A percentile compares a stretch with the other conserved stretches of the same genome.
Conservation (phyloP, 2,329 filamentous ascomycete species). For the Arthroderma sp. region DNA sequence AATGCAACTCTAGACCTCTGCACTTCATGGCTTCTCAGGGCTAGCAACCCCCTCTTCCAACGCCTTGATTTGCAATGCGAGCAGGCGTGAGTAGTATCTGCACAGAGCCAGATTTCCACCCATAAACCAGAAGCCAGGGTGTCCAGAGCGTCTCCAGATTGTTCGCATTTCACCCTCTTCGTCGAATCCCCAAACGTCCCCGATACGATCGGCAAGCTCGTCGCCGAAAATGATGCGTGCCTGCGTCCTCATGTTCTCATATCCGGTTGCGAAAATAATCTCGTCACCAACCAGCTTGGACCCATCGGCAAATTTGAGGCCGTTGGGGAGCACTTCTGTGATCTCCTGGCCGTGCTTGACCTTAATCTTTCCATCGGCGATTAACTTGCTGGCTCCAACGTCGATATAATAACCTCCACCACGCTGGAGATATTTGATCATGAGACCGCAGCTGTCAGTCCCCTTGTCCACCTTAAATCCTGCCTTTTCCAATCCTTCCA, state of each 20-base stretch:
- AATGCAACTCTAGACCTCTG: too few relatives aligned
- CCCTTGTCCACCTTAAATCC: constrained; percentile 33
- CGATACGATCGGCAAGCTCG: constrained; percentile 44
- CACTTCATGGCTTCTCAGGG: too few relatives aligned
- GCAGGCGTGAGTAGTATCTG: constrained; percentile 44
- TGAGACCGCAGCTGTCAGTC: constrained; percentile 17
- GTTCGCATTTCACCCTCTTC: constrained; percentile 41
- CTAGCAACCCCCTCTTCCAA: constrained; percentile 22
- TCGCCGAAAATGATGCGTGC: constrained; percentile 49
- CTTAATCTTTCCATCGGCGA: constrained; percentile 47
- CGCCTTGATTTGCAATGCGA: constrained; percentile 40
- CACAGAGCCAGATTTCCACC: constrained; percentile 52
- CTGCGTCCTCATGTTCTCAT: constrained; percentile 54
- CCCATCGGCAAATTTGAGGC: constrained; percentile 44
- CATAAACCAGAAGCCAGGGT: constrained; percentile 54
- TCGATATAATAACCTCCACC: constrained; percentile 49
- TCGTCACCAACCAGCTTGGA: constrained; percentile 47
- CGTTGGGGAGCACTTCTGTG: constrained; percentile 20
- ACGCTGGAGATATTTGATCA: constrained; percentile 32
- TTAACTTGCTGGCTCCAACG: constrained; percentile 40
- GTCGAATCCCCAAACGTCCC: constrained; percentile 51
- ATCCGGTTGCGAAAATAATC: constrained; percentile 51
- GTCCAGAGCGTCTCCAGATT: constrained; percentile 45
- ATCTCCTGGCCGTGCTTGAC: constrained; percentile 38
- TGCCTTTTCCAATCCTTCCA: constrained; percentile 34